Percentiles rank a stretch among this genome's conserved stretches.
Evolutionary conservation across 345 rosid species (phyloP).

Genomic region (Populus ilicifolia): DNA sequence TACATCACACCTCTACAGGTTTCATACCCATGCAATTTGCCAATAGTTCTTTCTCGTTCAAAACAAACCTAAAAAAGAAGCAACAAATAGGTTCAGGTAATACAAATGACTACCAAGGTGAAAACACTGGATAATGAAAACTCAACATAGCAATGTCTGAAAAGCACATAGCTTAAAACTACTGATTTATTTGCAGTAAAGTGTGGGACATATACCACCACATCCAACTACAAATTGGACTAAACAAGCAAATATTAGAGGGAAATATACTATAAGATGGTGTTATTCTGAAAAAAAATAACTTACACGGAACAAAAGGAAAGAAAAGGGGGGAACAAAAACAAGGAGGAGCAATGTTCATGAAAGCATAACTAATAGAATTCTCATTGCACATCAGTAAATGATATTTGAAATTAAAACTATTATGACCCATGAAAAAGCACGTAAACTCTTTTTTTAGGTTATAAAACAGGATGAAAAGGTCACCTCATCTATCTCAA

Average conservation of each 20-base stretch:
- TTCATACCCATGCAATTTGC: constrained; percentile 32
- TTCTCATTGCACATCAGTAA: no score
- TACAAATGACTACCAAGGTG: neutral
- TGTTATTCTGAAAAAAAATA: neutral
- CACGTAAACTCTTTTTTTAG: neutral
- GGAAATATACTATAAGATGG: neutral
- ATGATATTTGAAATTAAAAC: neutral
- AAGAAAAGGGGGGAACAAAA: no score
- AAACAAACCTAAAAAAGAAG: constrained; percentile 28
- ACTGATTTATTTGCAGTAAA: neutral
- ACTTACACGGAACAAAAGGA: neutral
- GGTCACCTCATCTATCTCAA: constrained; percentile 21
- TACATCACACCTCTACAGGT: neutral
- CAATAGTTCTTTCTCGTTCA: constrained; percentile 7
- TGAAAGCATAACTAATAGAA: no score
- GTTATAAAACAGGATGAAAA: neutral
- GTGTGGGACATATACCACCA: no score
- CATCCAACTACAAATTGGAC: neutral
- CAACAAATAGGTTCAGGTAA: neutral
- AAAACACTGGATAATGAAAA: neutral
- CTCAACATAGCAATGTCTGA: neutral
- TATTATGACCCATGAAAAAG: neutral
- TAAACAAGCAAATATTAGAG: neutral
- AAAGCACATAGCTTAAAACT: neutral
- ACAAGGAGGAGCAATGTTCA: no score